Evolutionary conservation across 208 protist genomes (phyloP), one percentile per base, ranked within the genome.

Genomic region (Trypanosoma rangeli): DNA sequence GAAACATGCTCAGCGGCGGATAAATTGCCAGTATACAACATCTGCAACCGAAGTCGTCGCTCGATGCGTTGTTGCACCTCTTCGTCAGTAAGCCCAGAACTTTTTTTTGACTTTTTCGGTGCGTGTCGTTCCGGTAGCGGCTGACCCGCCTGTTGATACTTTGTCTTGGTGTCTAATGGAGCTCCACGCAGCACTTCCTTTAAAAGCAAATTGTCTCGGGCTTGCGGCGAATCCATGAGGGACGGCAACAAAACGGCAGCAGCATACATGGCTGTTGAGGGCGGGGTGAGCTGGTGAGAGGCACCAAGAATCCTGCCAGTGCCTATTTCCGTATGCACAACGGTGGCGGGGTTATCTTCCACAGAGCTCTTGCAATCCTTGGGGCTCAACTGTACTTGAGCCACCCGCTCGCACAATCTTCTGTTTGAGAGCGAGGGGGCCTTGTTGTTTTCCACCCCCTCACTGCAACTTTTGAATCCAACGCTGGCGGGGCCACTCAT

Each of bases 31-130:
- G 67, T 72, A 61, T 82, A 82, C 42, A 82, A 63, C 60, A 76
- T 76, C 49, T 82, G 77, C 12, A 82, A 48, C 3, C 77, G 59
- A 49, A 82, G 64, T 24, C 77, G 65, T 50, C 77, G 71, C 39
- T 78, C 77, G 53, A 82, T 70, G 31, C 62, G 71, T 16, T 65
- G 37, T 16, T 61, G 31, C 20, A 76, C 24, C 33, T 72, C 65
- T 20, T 61, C 28, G 22, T 68, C 55, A n/a, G 29, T 52, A 59
- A 37, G 29, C n/a, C 44, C 49, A 49, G 56, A 24, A 8, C 16
- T 9, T 60, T 65, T 70, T 50, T 31, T 60, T 53, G 9, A 15
- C 20, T 58, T 64, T 31, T 63, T 76, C 31, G 24, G n/a, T 8
- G 16, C 28, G 20, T 28, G 1, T 10, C 66, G 59, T 48, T 59